These are phyloP conservation scores for Sclerotinia sclerotiorum DNA, from an alignment of 2,329 filamentous ascomycete genomes.

Conservation along the genomic window DNA sequence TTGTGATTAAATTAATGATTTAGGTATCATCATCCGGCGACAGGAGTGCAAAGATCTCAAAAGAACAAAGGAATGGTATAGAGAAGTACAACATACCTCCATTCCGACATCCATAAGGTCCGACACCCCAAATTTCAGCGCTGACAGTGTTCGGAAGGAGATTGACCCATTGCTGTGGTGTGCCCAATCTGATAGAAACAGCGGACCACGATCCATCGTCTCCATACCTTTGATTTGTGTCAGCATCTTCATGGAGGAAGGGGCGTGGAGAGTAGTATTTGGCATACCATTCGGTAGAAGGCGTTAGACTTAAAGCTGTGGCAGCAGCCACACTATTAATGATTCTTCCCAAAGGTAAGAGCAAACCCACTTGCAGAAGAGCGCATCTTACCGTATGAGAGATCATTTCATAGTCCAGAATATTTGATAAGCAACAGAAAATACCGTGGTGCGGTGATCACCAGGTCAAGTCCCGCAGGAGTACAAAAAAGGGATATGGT, in stretches of 20 bases:
- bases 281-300: conserved; percentile 36
- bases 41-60: not conserved
- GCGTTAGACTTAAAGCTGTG: conserved; percentile 34
- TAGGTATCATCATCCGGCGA: not conserved
- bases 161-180: conserved; percentile 53
- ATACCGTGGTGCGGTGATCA: not conserved
- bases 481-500: not conserved
- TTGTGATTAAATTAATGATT: not conserved
- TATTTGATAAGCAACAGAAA: not conserved
- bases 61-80: not conserved
- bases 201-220: conserved; percentile 73
- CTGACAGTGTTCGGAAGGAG: conserved; percentile 64
- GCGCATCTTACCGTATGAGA: not conserved
- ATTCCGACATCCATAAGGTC: conserved; percentile 54
- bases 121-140: conserved; percentile 70
- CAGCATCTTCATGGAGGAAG: not conserved
- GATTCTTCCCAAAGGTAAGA: not conserved
- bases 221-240: conserved; percentile 51
- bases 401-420: not conserved
- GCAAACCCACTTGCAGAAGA: not conserved
- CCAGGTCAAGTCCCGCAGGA: not conserved
- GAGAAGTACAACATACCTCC: conserved; percentile 25
- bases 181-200: conserved; percentile 59
- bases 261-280: no score
- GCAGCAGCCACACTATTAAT: conserved; percentile 15